phyloP scores from a whole-genome alignment of 768 basidiomycete species.

The Phylloporus rhodoxanthus region DNA sequence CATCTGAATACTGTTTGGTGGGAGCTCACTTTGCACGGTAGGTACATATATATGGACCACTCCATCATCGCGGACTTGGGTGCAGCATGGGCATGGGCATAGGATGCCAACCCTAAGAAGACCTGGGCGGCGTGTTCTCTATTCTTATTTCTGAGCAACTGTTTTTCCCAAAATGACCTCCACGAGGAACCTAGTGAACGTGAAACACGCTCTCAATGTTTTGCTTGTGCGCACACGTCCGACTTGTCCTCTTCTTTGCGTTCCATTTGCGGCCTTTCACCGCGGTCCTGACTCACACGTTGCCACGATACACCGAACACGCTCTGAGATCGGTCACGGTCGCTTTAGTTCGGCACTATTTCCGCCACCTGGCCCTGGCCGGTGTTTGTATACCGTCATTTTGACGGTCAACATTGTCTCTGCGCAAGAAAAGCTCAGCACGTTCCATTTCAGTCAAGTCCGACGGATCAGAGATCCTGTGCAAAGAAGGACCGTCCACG shows the following conservation, averaged over 20 bases:
- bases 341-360: not conserved
- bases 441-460: not conserved
- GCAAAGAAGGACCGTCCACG: not conserved
- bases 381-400: not conserved
- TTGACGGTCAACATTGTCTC: not conserved
- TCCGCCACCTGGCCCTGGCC: not conserved
- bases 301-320: not conserved
- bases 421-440: not conserved
- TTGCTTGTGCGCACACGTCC: not conserved
- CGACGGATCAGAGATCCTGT: not conserved
- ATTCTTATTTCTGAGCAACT: not conserved
- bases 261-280: not conserved
- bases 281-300: not conserved
- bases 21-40: too few species aligned
- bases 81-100: not conserved
- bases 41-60: not conserved
- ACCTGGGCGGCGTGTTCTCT: not conserved
- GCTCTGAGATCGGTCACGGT: not conserved
- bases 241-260: not conserved
- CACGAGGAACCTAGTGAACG: not conserved
- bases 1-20: too few species aligned
- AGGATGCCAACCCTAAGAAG: not conserved
- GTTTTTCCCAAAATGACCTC: not conserved
- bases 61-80: not conserved
- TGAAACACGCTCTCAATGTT: not conserved